Evolutionary conservation across 2,329 filamentous ascomycete genomes (phyloP), one percentile per base, ranked within the genome.

Genomic region (Cladosporium sp.): DNA sequence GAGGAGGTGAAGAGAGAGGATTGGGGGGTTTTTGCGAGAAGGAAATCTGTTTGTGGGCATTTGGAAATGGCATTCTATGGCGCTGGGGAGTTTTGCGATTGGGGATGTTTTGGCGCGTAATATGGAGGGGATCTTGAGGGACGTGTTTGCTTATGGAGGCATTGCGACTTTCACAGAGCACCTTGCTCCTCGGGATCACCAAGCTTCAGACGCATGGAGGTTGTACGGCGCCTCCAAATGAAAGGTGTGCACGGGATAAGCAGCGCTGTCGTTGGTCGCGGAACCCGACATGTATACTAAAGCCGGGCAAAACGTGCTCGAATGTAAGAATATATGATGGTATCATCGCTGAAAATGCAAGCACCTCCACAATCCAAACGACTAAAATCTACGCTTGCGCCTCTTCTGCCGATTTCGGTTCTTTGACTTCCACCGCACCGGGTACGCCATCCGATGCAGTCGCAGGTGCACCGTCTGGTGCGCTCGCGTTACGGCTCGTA

Each of bases 1-100:
- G 25, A 38, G 33, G 48, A 49, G 27, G 32, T 41, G 38, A 41
- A n/a, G 38, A 25, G 20, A 41, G 13, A 11, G 38, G 19, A 41
- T n/a, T 12, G 18, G 32, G 13, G 29, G 4, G n/a, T 32, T 32
- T n/a, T n/a, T n/a, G n/a, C n/a, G n/a, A n/a, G n/a, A n/a, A n/a
- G n/a, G n/a, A n/a, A n/a, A n/a, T n/a, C n/a, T n/a, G n/a, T n/a
- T n/a, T n/a, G n/a, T n/a, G n/a, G n/a, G n/a, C n/a, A n/a, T n/a
- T n/a, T n/a, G n/a, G n/a, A 27, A 27, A 5, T 27, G 22, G 22
- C 22, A 27, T 27, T 27, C 22, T 27, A 35, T 35, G 32, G 32
- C 32, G 32, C 13, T 35, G 4, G 4, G 22, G 22, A 9, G 9
- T 4, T 27, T 27, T 27, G 9, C 9, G 5, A 27, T 27, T 27